Evolutionary conservation across 2,329 filamentous ascomycete species (phyloP), one percentile per base, ranked within the genome.

Genomic region (Macrophomina tecta): DNA sequence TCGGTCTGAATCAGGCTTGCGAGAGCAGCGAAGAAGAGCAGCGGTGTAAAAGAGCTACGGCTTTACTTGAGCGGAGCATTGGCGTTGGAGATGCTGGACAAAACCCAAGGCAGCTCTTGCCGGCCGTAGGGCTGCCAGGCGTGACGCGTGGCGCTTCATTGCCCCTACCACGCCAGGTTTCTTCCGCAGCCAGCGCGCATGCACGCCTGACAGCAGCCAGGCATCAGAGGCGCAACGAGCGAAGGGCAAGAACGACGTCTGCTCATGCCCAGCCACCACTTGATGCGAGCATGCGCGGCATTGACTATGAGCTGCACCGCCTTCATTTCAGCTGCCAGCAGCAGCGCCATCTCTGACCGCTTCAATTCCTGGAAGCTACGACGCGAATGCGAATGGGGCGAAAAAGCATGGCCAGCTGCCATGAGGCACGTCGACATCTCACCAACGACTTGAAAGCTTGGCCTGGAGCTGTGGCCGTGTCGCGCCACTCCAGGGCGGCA

Each of bases 1-100:
- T 49, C 30, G 36, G 32, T 55, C 36, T 65, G 63, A 49, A 56
- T 65, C 63, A 65, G 63, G 63, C 63, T 46, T 65, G 52, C 63
- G 42, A 28, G 56, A 61, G 53, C 8, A 23, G 30, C 38, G 40
- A 58, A 58, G 49, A 42, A 53, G 53, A 65, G 38, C 4, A 49
- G 53, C 63, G 52, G 52, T 48, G 53, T 32, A 55, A 49, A 58
- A 49, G 42, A 40, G 52, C 12, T 30, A 23, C 11, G 52, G 38
- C 51, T 32, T 28, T 40, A 16, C 23, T 23, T 34, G 36, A 5
- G 34, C 51, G 46, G 51, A 14, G 62, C 49, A 8, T 18, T 46
- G 55, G 58, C 42, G 28, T 62, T 49, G 58, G 32, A 28, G 42
- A 62, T 18, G 45, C 34, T 14, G n/a, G 38, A 45, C 42, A 3